phyloP scores from a whole-genome alignment of 2,329 filamentous ascomycete species.

The Cadophora malorum region DNA sequence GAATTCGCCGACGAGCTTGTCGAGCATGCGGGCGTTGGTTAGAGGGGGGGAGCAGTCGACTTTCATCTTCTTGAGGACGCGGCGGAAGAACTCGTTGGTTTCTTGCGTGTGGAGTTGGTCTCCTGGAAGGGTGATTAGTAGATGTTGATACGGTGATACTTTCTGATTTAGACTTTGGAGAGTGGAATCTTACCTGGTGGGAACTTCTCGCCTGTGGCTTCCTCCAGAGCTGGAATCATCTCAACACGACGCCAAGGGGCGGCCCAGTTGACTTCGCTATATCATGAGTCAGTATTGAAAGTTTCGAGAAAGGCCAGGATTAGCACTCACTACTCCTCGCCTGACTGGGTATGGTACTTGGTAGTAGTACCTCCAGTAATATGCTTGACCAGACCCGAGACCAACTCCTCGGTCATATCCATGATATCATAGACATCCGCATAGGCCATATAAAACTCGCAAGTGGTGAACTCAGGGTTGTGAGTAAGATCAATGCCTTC shows the following conservation, averaged over 20 bases:
- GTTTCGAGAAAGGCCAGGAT: not conserved
- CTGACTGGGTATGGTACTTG: constrained; percentile 83
- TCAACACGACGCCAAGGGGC: constrained; percentile 91
- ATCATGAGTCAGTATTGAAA: not conserved
- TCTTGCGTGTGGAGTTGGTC: constrained; percentile 88
- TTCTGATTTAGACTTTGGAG: not conserved
- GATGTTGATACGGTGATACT: not conserved
- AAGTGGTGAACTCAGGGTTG: constrained; percentile 97
- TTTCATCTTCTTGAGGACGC: constrained; percentile 84
- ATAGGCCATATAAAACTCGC: constrained; percentile 97
- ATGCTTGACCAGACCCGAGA: constrained; percentile 87
- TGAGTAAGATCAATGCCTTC: constrained; percentile 92
- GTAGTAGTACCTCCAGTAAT: constrained; percentile 87
- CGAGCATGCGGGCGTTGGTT: constrained; percentile 95
- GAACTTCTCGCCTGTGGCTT: constrained; percentile 91
- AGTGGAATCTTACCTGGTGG: constrained; percentile 52
- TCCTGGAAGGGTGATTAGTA: constrained; percentile 55
- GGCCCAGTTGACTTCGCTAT: constrained; percentile 81
- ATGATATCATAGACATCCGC: constrained; percentile 91
- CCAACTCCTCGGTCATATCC: constrained; percentile 90
- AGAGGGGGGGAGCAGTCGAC: constrained; percentile 88
- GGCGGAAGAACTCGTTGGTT: constrained; percentile 86
- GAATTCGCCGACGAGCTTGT: constrained; percentile 92
- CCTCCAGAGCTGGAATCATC: constrained; percentile 94
- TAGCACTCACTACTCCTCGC: constrained; percentile 73